Conservation (phyloP, 352 stramenopile genomes). For the Globisporangium middletonii region DNA sequence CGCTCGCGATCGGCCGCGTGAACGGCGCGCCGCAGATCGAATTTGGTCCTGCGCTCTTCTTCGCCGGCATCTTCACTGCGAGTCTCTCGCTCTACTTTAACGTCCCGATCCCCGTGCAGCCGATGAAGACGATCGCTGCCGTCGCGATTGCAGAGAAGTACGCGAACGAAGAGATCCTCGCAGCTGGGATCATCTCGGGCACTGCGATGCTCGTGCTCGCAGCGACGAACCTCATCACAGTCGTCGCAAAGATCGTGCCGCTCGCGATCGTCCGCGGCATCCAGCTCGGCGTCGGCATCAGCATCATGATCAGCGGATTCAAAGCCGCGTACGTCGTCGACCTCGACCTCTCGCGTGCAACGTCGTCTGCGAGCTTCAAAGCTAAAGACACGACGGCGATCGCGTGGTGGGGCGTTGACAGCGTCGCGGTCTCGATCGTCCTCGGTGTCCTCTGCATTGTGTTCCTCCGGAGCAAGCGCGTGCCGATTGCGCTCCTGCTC, state of each 20-base stretch:
- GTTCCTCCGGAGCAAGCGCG: slow-evolving; percentile 50
- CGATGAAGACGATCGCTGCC: slow-evolving; percentile 93
- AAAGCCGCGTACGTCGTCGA: slow-evolving; percentile 48
- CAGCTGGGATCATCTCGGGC: slow-evolving; percentile 84
- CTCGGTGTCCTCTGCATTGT: slow-evolving; percentile 68
- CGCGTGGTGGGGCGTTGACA: slow-evolving; percentile 62
- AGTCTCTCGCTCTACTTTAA: slow-evolving; percentile 84
- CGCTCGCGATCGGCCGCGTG: slow-evolving; percentile 74
- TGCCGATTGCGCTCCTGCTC: slow-evolving; percentile 57
- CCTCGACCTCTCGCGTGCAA: slow-evolving; percentile 24
- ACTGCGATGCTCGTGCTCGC: slow-evolving; percentile 67
- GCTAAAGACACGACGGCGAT: slow-evolving; percentile 22
- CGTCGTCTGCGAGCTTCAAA: slow-evolving; percentile 17
- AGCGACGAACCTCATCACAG: slow-evolving; percentile 85
- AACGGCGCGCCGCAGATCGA: slow-evolving; percentile 69
- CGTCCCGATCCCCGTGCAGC: slow-evolving; percentile 93
- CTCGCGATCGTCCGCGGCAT: slow-evolving; percentile 87
- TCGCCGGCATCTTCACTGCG: slow-evolving; percentile 85
- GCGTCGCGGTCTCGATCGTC: slow-evolving; percentile 58
- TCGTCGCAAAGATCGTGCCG: slow-evolving; percentile 87
- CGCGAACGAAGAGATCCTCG: slow-evolving; percentile 69
- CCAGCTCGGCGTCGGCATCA: slow-evolving; percentile 89
- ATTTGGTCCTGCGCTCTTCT: slow-evolving; percentile 90
- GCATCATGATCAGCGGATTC: slow-evolving; percentile 82
- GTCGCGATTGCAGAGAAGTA: slow-evolving; percentile 85